Percentiles rank a stretch among this genome's conserved stretches.
These are phyloP conservation scores for Saccharomyces pastorianus DNA, from an alignment of 1,139 yeast genomes.

Conservation along the genomic window DNA sequence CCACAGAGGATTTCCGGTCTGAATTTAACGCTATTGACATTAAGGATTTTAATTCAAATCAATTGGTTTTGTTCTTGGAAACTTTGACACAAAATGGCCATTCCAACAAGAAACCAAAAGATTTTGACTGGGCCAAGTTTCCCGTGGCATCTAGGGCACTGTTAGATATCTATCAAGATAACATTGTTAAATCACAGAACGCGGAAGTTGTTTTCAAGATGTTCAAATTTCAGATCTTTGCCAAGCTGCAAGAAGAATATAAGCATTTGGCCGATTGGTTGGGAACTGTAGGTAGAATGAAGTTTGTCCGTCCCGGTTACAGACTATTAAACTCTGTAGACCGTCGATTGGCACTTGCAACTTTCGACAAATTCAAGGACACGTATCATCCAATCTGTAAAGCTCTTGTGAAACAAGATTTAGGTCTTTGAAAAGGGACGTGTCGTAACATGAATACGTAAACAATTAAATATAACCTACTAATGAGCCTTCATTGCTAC, in stretches of 20 bases:
- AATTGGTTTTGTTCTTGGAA: slow-evolving; percentile 71
- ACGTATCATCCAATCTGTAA: slow-evolving; percentile 83
- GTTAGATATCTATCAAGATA: slow-evolving; percentile 26
- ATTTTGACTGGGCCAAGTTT: slow-evolving; percentile 27
- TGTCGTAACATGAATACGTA: neutral
- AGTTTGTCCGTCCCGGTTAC: slow-evolving; percentile 84
- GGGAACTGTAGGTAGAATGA: slow-evolving; percentile 91
- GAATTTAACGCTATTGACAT: slow-evolving; percentile 37
- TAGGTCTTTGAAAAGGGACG: slow-evolving; percentile 26
- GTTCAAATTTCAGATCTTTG: slow-evolving; percentile 55
- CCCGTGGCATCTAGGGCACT: slow-evolving; percentile 27
- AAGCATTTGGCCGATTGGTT: slow-evolving; percentile 66
- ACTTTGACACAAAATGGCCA: slow-evolving; percentile 39
- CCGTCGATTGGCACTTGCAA: slow-evolving; percentile 53
- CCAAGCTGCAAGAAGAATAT: slow-evolving; percentile 40
- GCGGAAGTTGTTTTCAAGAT: slow-evolving; percentile 79
- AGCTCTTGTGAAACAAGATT: slow-evolving; percentile 69
- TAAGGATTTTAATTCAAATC: slow-evolving; percentile 57
- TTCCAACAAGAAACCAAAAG: slow-evolving; percentile 11
- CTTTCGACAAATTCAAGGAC: slow-evolving; percentile 50
- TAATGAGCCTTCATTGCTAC: neutral
- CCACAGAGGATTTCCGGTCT: slow-evolving; percentile 27
- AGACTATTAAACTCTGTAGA: slow-evolving; percentile 56
- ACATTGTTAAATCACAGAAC: slow-evolving; percentile 42
- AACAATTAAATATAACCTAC: neutral